These are phyloP conservation scores for Skeletonema potamos DNA, from an alignment of 108 stramenopile genomes.

Conservation along the genomic window DNA sequence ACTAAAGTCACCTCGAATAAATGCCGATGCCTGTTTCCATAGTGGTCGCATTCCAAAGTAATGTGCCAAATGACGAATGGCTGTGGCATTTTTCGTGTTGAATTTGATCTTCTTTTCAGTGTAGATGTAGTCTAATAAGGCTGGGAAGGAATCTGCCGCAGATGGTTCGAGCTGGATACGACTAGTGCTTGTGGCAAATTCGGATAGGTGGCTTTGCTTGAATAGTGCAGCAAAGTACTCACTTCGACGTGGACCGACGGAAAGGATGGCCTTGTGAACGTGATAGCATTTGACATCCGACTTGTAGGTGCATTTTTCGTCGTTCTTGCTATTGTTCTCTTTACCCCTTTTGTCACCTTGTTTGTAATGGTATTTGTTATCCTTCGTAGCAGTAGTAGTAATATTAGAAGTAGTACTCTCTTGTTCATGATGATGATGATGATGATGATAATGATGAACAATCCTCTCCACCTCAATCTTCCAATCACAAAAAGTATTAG, in stretches of 20 bases:
- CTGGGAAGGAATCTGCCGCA: constrained; percentile 48
- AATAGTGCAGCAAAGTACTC: constrained; percentile 55
- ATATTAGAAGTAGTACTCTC: not conserved
- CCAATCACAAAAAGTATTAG: constrained; percentile 46
- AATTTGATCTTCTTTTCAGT: constrained; percentile 42
- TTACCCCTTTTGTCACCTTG: not conserved
- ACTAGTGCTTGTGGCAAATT: constrained; percentile 36
- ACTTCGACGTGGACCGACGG: constrained; percentile 44
- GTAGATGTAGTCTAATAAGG: constrained; percentile 47
- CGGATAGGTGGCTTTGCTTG: constrained; percentile 40
- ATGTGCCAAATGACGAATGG: constrained; percentile 48
- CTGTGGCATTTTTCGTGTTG: constrained; percentile 42
- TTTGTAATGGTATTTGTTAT: not conserved
- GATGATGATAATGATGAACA: too few species aligned
- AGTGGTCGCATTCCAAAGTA: constrained; percentile 52
- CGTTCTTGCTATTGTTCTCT: not conserved
- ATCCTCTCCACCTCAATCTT: constrained; percentile 35
- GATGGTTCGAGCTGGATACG: constrained; percentile 39
- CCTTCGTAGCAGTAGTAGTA: not conserved
- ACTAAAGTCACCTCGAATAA: constrained; percentile 42
- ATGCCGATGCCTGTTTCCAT: constrained; percentile 43
- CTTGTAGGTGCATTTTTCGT: not conserved
- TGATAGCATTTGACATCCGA: constrained; percentile 21
- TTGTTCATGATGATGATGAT: too few species aligned
- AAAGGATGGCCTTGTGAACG: constrained; percentile 49